Conservation (phyloP, 352 stramenopile species). For the Phytophthora hybrid region DNA sequence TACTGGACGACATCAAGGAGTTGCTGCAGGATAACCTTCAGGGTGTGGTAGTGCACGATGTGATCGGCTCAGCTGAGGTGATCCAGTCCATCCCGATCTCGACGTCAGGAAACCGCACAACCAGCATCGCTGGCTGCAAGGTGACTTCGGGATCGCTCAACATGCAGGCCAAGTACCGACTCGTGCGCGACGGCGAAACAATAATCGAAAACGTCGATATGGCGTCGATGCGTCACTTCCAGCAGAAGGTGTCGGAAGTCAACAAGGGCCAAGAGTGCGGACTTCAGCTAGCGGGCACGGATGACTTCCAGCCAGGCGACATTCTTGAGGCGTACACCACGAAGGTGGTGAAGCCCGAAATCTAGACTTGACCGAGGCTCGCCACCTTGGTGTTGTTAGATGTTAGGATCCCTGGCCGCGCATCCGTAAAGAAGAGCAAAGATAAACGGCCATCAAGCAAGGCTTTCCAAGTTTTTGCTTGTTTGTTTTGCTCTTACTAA, state of each 20-base stretch:
- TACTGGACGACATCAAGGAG: slow-evolving; percentile 91
- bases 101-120: slow-evolving; percentile 83
- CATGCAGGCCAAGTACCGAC: slow-evolving; percentile 82
- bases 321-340: slow-evolving; percentile 93
- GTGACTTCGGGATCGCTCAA: slow-evolving; percentile 95
- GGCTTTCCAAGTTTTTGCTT: no score
- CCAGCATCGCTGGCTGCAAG: slow-evolving; percentile 96
- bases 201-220: slow-evolving; percentile 87
- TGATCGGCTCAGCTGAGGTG: slow-evolving; percentile 81
- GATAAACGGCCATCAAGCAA: no score
- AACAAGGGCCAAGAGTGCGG: slow-evolving; percentile 98
- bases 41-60: slow-evolving; percentile 66
- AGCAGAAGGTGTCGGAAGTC: slow-evolving; percentile 93
- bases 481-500: no score
- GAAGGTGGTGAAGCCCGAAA: slow-evolving; percentile 72
- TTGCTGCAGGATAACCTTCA: slow-evolving; percentile 75
- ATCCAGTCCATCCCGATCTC: slow-evolving; percentile 90
- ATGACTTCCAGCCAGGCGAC: slow-evolving; percentile 96
- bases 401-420: slow-evolving; percentile 17
- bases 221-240: slow-evolving; percentile 91
- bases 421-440: slow-evolving; percentile 18
- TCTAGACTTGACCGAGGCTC: slow-evolving; percentile 42
- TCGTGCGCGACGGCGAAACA: slow-evolving; percentile 93
- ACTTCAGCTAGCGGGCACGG: slow-evolving; percentile 93
- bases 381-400: slow-evolving; percentile 20